A percentile compares a stretch with the other conserved stretches of the same genome.
Evolutionary conservation across 495 filamentous ascomycete genomes (phyloP).

Genomic region (Neurospora sp.): DNA sequence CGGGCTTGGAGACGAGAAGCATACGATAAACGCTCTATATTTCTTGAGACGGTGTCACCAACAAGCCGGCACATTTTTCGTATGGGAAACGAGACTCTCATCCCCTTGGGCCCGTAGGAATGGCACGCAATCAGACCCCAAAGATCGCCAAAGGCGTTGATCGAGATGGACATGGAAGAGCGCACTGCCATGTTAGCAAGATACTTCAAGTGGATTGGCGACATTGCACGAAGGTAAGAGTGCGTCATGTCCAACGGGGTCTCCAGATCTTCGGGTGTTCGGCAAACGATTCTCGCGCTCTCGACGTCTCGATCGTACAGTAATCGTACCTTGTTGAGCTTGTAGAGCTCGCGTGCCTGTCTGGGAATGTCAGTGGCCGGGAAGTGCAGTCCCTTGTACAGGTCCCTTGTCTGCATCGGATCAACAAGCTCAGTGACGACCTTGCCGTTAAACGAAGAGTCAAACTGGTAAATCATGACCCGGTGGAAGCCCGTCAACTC

Average conservation of each 20-base stretch:
- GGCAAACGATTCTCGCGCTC: conserved; percentile 76
- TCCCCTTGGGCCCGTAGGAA: conserved; percentile 64
- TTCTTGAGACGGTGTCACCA: conserved; percentile 77
- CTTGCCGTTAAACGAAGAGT: conserved; percentile 68
- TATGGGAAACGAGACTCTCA: conserved; percentile 86
- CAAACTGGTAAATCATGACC: conserved; percentile 91
- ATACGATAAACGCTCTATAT: conserved; percentile 84
- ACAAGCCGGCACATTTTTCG: conserved; percentile 91
- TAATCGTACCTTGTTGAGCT: conserved; percentile 69
- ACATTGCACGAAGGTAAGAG: conserved; percentile 81
- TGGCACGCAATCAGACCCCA: conserved; percentile 92
- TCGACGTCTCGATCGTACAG: conserved; percentile 68
- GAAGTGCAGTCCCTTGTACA: conserved; percentile 86
- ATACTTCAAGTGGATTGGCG: conserved; percentile 83
- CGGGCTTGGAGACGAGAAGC: conserved; percentile 72
- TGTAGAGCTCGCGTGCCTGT: conserved; percentile 74
- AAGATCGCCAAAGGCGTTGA: conserved; percentile 72
- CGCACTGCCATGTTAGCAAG: conserved; percentile 83
- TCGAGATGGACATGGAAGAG: conserved; percentile 90
- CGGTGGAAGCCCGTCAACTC: conserved; percentile 90
- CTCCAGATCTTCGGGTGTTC: conserved; percentile 64
- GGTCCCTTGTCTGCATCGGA: conserved; percentile 64
- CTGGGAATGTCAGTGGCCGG: conserved; percentile 86
- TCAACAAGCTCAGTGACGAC: conserved; percentile 87
- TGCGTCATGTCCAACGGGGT: conserved; percentile 76